Base-by-base conservation (phyloP, 495 filamentous ascomycete genomes). In the Sphaerosporella brunnea region DNA sequence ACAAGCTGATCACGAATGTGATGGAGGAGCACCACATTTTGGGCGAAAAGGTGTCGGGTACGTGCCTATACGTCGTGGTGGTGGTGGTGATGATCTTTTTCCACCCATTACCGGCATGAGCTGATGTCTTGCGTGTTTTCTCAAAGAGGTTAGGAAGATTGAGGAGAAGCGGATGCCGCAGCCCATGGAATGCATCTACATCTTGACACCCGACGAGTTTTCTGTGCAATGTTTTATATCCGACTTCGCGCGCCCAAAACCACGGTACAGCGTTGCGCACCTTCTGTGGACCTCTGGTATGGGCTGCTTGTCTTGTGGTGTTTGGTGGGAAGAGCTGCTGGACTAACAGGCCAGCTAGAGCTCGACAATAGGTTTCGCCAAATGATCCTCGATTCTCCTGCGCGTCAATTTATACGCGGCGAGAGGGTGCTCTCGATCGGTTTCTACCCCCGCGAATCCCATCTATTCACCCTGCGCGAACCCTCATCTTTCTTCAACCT, bases 21-120 rank as follows among this genome's bases (percentile, higher is more conserved):
- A 74, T 86, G 56, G 86, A 82, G 52, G 82, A 93, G 65, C 86
- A 95, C 71, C 83, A 93, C 62, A 88, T 97, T 47, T 78, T 97
- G 62, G 87, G 90, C 61, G 72, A 85, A 92, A 46, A 48, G 35
- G 81, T 97, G 60, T 85, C 87, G 47, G 92, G 88, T 96, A 73
- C 62, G 78, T 37, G 19, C 26, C 46, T 44, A 47, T n/a, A 23
- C 28, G 5, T 36, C 55, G 28, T 48, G 49, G 37, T 48, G 34
- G 52, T 53, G 62, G 38, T 63, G 53, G 48, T 32, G 43, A 48
- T 45, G 25, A 9, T 18, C 19, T 36, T n/a, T n/a, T n/a, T n/a
- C n/a, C n/a, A n/a, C n/a, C n/a, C n/a, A n/a, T n/a, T n/a, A n/a
- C n/a, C n/a, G n/a, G n/a, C n/a, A n/a, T n/a, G n/a, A n/a, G n/a